Conservation (phyloP, 2,329 filamentous ascomycete genomes). For the Penicillium crustosum region DNA sequence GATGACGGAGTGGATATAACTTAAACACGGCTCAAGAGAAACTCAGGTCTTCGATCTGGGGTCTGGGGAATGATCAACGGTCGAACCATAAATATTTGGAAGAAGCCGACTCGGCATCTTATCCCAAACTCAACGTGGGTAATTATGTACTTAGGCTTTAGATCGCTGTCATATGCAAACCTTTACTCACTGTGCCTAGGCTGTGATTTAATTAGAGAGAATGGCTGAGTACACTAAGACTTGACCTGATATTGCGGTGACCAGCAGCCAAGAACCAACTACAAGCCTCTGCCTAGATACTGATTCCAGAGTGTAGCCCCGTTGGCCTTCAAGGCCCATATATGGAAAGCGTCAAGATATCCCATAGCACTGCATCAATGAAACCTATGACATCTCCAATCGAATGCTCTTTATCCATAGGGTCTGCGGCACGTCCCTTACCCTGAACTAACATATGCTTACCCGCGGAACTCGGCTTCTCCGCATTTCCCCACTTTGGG, state of each 20-base stretch:
- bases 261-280: not conserved
- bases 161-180: too few relatives aligned
- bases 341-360: not conserved
- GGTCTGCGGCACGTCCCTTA: not conserved
- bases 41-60: too few relatives aligned
- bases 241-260: not conserved
- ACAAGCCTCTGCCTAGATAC: not conserved
- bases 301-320: not conserved
- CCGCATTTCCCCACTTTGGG: constrained; percentile 1
- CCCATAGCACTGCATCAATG: not conserved
- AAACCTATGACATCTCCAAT: not conserved
- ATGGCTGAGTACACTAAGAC: not conserved
- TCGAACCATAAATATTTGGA: too few relatives aligned
- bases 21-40: too few relatives aligned
- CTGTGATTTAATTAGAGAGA: too few relatives aligned
- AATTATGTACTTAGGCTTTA: too few relatives aligned
- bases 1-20: too few relatives aligned
- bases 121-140: too few relatives aligned
- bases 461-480: constrained; percentile 8
- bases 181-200: too few relatives aligned
- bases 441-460: not conserved
- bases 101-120: too few relatives aligned
- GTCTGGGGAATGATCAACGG: too few relatives aligned
- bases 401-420: not conserved
- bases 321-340: not conserved